These are phyloP conservation scores for Malus asiatica DNA, from an alignment of 306 rosid species.

Conservation along the genomic window DNA sequence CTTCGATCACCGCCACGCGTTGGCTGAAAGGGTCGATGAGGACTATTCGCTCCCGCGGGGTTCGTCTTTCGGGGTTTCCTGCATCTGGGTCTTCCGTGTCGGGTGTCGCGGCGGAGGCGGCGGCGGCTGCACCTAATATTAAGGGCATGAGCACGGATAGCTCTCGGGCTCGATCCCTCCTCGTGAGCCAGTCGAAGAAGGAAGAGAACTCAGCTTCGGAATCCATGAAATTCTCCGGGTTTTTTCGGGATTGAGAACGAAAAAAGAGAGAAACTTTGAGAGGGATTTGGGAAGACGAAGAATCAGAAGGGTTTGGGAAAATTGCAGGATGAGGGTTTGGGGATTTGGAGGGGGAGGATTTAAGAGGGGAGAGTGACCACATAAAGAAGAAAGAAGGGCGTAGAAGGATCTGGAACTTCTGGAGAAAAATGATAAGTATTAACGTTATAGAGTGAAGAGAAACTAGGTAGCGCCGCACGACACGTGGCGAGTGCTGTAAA, in stretches of 20 bases:
- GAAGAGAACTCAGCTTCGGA: conserved; percentile 42
- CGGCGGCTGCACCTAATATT: conserved; percentile 38
- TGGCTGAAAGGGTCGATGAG: conserved; percentile 56
- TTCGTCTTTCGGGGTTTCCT: neutral
- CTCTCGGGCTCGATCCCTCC: conserved; percentile 30
- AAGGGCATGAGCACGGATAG: conserved; percentile 49
- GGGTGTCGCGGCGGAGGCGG: neutral
- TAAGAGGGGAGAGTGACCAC: neutral
- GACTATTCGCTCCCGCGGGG: conserved; percentile 34
- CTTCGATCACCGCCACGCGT: conserved; percentile 53
- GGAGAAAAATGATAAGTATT: neutral
- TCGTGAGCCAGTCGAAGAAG: conserved; percentile 29
- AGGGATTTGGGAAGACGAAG: neutral
- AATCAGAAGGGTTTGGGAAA: neutral
- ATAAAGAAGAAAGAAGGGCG: conserved; percentile 16
- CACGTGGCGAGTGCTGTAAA: neutral
- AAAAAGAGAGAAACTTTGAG: neutral
- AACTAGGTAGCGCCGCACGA: neutral
- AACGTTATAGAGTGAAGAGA: neutral
- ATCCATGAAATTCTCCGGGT: conserved; percentile 32
- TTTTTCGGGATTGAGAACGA: neutral
- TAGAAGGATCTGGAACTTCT: conserved; percentile 64
- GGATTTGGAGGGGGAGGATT: neutral
- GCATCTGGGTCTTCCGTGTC: conserved; percentile 10
- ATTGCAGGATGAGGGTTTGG: rapidly evolving